These are phyloP conservation scores for Penicillium waksmanii DNA, from an alignment of 495 filamentous ascomycete genomes.

Conservation along the genomic window DNA sequence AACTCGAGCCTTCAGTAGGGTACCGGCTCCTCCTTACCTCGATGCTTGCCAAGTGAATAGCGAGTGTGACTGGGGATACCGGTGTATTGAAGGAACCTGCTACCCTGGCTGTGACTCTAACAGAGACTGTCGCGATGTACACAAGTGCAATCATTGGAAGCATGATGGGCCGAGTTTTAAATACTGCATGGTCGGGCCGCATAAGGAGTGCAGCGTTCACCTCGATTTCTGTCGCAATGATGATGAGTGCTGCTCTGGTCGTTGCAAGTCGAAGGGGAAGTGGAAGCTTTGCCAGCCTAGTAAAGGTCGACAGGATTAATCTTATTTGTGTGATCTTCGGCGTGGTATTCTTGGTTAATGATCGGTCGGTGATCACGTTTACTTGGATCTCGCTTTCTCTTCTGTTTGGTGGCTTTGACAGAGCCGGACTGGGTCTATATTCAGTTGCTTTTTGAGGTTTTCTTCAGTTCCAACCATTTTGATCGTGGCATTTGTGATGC, in stretches of 20 bases:
- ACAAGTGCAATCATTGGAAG: not conserved
- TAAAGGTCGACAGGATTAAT: not conserved
- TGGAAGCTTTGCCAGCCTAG: conserved; percentile 3
- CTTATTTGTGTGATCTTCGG: not conserved
- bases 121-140: not conserved
- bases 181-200: not conserved
- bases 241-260: conserved; percentile 4
- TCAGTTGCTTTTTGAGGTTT: too few species aligned
- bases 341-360: not conserved
- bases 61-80: conserved; percentile 2
- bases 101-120: conserved; percentile 1
- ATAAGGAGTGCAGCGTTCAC: not conserved
- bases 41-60: not conserved
- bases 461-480: too few species aligned
- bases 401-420: too few species aligned
- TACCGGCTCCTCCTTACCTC: not conserved
- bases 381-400: too few species aligned
- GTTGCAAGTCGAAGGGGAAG: not conserved
- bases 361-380: too few species aligned
- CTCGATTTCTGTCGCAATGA: not conserved
- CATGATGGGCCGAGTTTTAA: conserved; percentile 2
- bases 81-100: not conserved
- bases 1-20: not conserved
- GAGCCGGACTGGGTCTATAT: too few species aligned
- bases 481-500: too few species aligned